phyloP scores from a whole-genome alignment of 805 yeast species.

The Millerozyma miso region DNA sequence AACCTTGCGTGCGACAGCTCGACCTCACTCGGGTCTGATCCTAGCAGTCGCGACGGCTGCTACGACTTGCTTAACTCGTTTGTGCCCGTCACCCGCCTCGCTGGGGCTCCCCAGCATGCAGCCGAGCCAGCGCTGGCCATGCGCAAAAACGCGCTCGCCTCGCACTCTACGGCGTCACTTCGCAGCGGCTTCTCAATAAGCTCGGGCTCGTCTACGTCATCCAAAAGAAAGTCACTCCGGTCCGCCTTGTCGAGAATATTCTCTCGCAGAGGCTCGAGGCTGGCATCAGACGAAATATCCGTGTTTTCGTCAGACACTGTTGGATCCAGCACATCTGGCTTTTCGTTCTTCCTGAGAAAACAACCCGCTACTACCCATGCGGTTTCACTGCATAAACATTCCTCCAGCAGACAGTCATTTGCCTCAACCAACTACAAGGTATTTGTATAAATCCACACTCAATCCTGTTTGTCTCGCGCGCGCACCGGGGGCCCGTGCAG shows the following conservation, averaged over 20 bases:
- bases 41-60: slow-evolving; percentile 13
- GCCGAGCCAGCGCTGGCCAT: not conserved
- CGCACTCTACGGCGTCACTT: not conserved
- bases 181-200: not conserved
- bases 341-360: slow-evolving; percentile 17
- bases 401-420: slow-evolving; percentile 23
- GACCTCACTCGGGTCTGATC: not conserved
- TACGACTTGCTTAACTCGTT: slow-evolving; percentile 23
- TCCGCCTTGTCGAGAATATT: slow-evolving; percentile 1
- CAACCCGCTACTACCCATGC: slow-evolving; percentile 1
- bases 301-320: slow-evolving; percentile 13
- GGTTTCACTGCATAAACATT: slow-evolving; percentile 5
- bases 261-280: slow-evolving; percentile 1
- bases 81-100: slow-evolving; percentile 3
- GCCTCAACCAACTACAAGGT: slow-evolving; percentile 18
- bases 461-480: not conserved
- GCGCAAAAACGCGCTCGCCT: not conserved
- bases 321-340: slow-evolving; percentile 18
- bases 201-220: not conserved
- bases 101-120: not conserved
- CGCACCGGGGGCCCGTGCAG: not conserved
- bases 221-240: slow-evolving; percentile 2
- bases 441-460: not conserved
- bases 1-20: slow-evolving; percentile 7
- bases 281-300: slow-evolving; percentile 13